Evolutionary conservation across 163 green algal species (phyloP).

Genomic region (Prototheca cutis): DNA sequence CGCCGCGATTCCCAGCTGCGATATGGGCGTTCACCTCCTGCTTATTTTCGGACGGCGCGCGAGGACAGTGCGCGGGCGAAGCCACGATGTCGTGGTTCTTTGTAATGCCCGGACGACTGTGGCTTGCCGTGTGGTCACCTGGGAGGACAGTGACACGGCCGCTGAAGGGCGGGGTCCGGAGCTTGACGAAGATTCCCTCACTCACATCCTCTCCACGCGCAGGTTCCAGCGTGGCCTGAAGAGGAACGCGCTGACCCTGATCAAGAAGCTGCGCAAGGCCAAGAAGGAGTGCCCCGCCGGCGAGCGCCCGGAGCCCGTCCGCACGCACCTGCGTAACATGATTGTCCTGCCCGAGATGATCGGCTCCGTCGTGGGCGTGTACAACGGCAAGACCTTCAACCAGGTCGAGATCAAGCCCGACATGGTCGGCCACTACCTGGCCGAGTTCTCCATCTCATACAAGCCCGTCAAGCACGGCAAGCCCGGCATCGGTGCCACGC

Average conservation of each 20-base stretch:
- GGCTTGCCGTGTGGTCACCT: no score
- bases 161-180: no score
- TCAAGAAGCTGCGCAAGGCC: slow-evolving; percentile 98
- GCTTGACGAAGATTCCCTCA: not conserved
- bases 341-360: slow-evolving; percentile 99
- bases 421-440: slow-evolving; percentile 97
- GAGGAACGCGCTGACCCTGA: slow-evolving; percentile 85
- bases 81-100: no score
- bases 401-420: slow-evolving; percentile 97
- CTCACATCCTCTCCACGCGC: slow-evolving; percentile 2
- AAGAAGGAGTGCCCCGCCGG: slow-evolving; percentile 64
- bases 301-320: slow-evolving; percentile 96
- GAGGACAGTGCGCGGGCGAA: no score
- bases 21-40: no score
- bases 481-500: slow-evolving; percentile 90
- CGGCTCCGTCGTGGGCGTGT: slow-evolving; percentile 91
- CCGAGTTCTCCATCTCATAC: slow-evolving; percentile 99
- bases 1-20: no score
- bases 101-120: no score
- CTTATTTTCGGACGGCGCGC: no score
- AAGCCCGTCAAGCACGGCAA: slow-evolving; percentile 97
- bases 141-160: no score
- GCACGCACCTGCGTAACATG: slow-evolving; percentile 98
- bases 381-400: slow-evolving; percentile 99
- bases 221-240: slow-evolving; percentile 95